Evolutionary conservation across 2,329 filamentous ascomycete species (phyloP).

Genomic region (Sordariomycetes sp.): DNA sequence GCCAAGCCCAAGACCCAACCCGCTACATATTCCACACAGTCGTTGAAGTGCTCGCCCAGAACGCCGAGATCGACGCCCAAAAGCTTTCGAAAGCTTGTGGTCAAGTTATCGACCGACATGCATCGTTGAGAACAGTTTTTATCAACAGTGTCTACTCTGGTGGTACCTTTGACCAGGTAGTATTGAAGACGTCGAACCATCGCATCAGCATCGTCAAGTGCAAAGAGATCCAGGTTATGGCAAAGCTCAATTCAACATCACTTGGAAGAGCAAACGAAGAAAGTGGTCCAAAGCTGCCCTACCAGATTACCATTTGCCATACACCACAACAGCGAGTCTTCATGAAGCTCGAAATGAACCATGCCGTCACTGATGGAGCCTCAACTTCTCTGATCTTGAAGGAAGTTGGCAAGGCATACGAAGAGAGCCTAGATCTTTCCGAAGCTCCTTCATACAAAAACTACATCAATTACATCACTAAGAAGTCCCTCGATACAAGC

Average conservation of each 20-base stretch:
- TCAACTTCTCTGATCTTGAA: constrained; percentile 17
- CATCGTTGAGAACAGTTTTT: constrained; percentile 21
- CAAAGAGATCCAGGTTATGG: constrained; percentile 14
- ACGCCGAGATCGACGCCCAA: constrained; percentile 1
- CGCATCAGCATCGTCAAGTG: constrained; percentile 8
- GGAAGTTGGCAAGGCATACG: constrained; percentile 19
- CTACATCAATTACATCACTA: constrained; percentile 10
- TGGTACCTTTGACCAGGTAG: constrained; percentile 18
- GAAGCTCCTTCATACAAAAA: constrained; percentile 8
- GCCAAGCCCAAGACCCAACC: constrained; percentile 13
- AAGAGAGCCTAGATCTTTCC: background rate
- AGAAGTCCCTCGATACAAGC: constrained; percentile 4
- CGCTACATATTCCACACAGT: constrained; percentile 11
- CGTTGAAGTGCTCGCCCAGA: constrained; percentile 4
- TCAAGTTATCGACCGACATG: constrained; percentile 15
- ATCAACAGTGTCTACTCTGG: constrained; percentile 14
- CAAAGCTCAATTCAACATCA: constrained; percentile 9
- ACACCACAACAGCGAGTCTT: constrained; percentile 6
- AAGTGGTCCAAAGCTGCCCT: constrained; percentile 8
- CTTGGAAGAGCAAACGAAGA: constrained; percentile 8
- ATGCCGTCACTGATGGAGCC: constrained; percentile 22
- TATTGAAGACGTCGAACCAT: constrained; percentile 10
- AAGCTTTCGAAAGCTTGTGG: constrained; percentile 8
- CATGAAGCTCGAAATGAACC: constrained; percentile 23
- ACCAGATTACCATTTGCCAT: constrained; percentile 15